Percentiles rank a stretch among this genome's conserved stretches.
Evolutionary conservation across 2,329 filamentous ascomycete species (phyloP).

Genomic region (Endothia cerciana): DNA sequence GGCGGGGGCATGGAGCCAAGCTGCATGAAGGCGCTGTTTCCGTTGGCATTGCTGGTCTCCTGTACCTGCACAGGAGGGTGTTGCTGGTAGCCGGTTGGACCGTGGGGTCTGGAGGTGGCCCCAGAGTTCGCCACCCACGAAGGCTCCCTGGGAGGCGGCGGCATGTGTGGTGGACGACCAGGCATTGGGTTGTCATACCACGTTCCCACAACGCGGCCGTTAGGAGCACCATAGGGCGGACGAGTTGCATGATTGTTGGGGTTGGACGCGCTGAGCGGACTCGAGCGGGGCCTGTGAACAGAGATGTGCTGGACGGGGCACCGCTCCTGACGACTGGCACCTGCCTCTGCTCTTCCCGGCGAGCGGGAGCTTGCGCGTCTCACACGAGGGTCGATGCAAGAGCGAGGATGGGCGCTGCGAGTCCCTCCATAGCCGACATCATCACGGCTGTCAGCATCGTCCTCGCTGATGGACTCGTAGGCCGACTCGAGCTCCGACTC

Average conservation of each 20-base stretch:
- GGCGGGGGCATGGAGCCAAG: background rate
- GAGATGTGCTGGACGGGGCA: background rate
- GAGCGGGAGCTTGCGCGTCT: background rate
- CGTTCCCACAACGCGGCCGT: background rate
- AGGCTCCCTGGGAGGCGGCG: background rate
- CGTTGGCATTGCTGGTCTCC: background rate
- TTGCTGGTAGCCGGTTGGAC: background rate
- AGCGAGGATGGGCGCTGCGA: conserved; percentile 8
- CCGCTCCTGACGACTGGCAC: background rate
- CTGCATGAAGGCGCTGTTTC: background rate
- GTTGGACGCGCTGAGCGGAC: background rate
- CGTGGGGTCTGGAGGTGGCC: background rate
- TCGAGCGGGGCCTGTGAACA: conserved; percentile 10
- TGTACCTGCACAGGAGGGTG: background rate
- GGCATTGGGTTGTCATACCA: background rate
- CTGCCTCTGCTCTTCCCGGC: background rate
- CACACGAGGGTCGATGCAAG: background rate
- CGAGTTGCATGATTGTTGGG: background rate
- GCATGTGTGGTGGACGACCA: background rate
- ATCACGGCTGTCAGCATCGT: conserved; percentile 8
- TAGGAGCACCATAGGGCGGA: background rate
- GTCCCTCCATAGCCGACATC: conserved; percentile 9
- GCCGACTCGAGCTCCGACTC: conserved; percentile 26
- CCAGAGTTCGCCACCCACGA: background rate
- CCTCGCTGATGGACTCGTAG: conserved; percentile 26